phyloP scores from a whole-genome alignment of 2,329 filamentous ascomycete species.

The Coniosporium tulheliwenetii region DNA sequence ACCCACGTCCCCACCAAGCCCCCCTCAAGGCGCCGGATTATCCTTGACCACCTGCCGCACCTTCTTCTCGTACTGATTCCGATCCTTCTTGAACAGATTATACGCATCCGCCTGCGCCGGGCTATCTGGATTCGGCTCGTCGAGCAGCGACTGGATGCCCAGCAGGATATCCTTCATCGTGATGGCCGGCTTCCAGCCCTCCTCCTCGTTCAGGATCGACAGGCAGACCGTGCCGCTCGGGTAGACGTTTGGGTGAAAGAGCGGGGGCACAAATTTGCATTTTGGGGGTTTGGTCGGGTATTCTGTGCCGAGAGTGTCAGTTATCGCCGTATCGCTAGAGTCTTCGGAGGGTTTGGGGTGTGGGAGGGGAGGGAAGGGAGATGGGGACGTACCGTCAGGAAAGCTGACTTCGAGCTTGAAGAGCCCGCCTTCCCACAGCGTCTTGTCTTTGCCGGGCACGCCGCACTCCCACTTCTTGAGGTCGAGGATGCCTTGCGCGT shows the following conservation, averaged over 20 bases:
- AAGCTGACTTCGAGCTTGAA: constrained; percentile 92
- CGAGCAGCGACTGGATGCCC: constrained; percentile 86
- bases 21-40: constrained; percentile 56
- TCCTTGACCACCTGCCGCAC: constrained; percentile 77
- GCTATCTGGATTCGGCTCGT: constrained; percentile 93
- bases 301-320: constrained; percentile 37
- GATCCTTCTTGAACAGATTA: constrained; percentile 88
- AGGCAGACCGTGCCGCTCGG: constrained; percentile 95
- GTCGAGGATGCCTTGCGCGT: constrained; percentile 65
- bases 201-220: constrained; percentile 94
- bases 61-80: constrained; percentile 72
- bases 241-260: constrained; percentile 98
- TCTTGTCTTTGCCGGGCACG: constrained; percentile 90
- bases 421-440: constrained; percentile 91
- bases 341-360: not conserved
- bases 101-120: constrained; percentile 96
- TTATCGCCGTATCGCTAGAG: not conserved
- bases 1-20: no score
- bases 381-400: constrained; percentile 58
- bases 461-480: constrained; percentile 95
- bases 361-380: not conserved
- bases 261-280: constrained; percentile 93
- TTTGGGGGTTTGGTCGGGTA: constrained; percentile 98
- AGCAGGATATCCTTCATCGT: constrained; percentile 96
- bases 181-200: constrained; percentile 96